A percentile compares a stretch with the other conserved stretches of the same genome.
Conservation (phyloP, 2,329 filamentous ascomycete genomes). For the Elsinoe batatas region DNA sequence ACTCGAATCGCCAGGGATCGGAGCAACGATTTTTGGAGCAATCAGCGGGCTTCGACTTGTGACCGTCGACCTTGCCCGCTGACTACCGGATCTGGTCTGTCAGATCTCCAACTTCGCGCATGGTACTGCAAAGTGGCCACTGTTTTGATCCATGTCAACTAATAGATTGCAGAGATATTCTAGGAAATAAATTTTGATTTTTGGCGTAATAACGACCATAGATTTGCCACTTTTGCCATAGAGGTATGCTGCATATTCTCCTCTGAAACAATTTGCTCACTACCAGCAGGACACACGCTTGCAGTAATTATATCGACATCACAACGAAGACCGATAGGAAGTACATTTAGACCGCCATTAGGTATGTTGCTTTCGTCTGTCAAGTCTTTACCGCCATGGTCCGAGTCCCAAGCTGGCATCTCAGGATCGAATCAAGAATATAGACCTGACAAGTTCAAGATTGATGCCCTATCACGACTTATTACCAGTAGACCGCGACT, state of each 20-base stretch:
- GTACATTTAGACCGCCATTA: background rate
- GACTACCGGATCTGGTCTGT: background rate
- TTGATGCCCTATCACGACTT: background rate
- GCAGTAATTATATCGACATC: background rate
- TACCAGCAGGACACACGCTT: background rate
- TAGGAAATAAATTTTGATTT: background rate
- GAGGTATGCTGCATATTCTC: background rate
- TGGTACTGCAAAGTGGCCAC: background rate
- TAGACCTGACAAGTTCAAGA: background rate
- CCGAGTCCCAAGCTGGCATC: too few species aligned
- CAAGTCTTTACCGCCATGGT: too few species aligned
- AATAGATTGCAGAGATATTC: background rate
- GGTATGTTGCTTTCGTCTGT: background rate
- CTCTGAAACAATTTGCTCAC: background rate
- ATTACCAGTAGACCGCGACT: background rate
- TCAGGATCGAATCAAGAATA: background rate
- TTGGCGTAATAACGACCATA: constrained; percentile 8
- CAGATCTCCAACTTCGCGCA: background rate
- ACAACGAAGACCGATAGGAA: background rate
- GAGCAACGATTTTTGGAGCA: background rate
- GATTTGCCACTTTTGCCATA: constrained; percentile 7
- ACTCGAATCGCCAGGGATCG: background rate
- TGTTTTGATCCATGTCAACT: background rate
- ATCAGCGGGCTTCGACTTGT: background rate
- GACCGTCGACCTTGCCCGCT: background rate